Conservation (phyloP, 2,329 filamentous ascomycete genomes). For the Calonectria leucothoes region DNA sequence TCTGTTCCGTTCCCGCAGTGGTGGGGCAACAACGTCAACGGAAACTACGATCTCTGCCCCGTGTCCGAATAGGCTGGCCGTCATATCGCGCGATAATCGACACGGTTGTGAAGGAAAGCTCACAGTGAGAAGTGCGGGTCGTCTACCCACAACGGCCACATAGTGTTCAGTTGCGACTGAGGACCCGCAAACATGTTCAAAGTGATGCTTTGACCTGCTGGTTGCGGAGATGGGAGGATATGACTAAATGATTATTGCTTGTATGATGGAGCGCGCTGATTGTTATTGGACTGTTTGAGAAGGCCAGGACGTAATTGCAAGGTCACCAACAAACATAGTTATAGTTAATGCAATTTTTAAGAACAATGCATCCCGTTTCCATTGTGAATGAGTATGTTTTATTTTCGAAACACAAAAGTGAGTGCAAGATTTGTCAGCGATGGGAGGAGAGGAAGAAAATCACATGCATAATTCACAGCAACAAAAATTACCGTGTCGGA, state of each 20-base stretch:
- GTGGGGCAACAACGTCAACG: slow-evolving; percentile 65
- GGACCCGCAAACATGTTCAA: neutral
- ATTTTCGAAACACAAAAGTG: no score
- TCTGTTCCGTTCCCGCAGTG: slow-evolving; percentile 60
- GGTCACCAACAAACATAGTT: neutral
- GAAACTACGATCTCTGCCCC: slow-evolving; percentile 62
- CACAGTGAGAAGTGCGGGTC: neutral
- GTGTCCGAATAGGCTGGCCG: slow-evolving; percentile 38
- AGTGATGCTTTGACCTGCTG: neutral
- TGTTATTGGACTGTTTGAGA: neutral
- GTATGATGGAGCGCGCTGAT: neutral
- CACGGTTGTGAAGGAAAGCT: neutral
- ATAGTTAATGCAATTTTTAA: neutral
- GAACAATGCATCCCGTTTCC: no score
- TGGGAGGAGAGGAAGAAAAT: no score
- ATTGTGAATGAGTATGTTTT: no score
- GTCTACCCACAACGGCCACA: neutral
- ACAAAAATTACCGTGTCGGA: no score
- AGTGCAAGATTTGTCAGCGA: no score
- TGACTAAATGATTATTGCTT: neutral
- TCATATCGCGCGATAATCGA: neutral
- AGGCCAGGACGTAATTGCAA: neutral
- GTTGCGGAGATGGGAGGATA: neutral
- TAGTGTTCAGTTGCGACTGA: slow-evolving; percentile 3
- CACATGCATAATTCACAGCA: no score